Conservation (phyloP, 2,329 filamentous ascomycete genomes). For the Clarireedia sp. region DNA sequence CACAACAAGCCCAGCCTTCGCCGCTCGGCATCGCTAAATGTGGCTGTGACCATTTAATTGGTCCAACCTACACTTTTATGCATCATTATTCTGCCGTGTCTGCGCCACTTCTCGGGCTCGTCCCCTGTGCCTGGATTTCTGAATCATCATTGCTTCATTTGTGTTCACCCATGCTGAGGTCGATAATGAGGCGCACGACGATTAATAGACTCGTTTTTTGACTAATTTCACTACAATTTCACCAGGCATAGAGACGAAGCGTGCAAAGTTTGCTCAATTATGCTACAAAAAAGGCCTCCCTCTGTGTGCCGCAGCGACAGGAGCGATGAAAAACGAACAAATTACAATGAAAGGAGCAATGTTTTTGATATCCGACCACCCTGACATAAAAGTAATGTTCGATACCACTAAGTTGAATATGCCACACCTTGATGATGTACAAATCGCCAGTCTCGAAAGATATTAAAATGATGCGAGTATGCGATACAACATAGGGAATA, state of each 20-base stretch:
- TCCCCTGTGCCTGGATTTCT: background rate
- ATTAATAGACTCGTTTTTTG: too few relatives aligned
- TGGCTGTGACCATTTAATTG: background rate
- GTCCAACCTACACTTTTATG: background rate
- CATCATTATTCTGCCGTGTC: background rate
- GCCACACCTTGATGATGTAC: slow-evolving; percentile 23
- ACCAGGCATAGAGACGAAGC: background rate
- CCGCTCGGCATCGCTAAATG: background rate
- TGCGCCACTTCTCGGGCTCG: background rate
- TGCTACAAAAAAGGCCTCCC: slow-evolving; percentile 23
- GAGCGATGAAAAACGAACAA: slow-evolving; percentile 21
- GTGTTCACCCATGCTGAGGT: background rate
- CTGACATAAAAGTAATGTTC: slow-evolving; percentile 26
- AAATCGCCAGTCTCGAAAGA: slow-evolving; percentile 25
- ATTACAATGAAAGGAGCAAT: slow-evolving; percentile 23
- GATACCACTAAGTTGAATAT: slow-evolving; percentile 23
- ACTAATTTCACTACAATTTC: too few relatives aligned
- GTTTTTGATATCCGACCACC: slow-evolving; percentile 24
- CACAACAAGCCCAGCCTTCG: background rate
- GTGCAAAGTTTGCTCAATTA: slow-evolving; percentile 13
- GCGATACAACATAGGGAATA: slow-evolving; percentile 22
- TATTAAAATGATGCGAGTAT: slow-evolving; percentile 22
- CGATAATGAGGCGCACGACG: too few relatives aligned
- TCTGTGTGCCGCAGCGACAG: slow-evolving; percentile 18
- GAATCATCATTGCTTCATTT: background rate